Evolutionary conservation across 108 stramenopile species (phyloP).

Genomic region (Discostella pseudostelligera): DNA sequence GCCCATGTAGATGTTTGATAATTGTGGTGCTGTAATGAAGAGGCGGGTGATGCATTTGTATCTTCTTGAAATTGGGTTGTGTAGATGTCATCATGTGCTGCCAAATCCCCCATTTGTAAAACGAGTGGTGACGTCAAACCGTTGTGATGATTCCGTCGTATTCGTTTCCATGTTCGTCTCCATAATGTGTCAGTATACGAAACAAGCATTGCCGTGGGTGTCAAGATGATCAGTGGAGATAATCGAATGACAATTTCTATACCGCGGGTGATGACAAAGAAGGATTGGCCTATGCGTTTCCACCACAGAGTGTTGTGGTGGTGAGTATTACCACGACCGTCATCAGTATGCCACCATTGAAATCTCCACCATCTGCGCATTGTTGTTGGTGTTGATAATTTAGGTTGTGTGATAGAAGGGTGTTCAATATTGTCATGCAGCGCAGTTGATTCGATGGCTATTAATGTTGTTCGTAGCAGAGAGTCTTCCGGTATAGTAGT

Average conservation of each 20-base stretch:
- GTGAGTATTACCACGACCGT: too few species aligned
- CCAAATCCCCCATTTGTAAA: not conserved
- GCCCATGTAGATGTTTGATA: constrained; percentile 18
- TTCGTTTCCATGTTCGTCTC: not conserved
- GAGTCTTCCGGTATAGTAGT: too few species aligned
- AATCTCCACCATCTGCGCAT: not conserved
- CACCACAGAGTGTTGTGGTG: not conserved
- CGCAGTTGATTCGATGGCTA: too few species aligned
- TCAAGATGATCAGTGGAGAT: constrained; percentile 66
- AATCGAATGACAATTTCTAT: constrained; percentile 60
- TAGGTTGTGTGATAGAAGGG: too few species aligned
- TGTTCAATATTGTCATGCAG: too few species aligned
- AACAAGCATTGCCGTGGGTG: constrained; percentile 59
- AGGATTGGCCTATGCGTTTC: constrained; percentile 12
- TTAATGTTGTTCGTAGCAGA: too few species aligned
- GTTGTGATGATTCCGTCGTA: not conserved
- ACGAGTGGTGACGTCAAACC: too few species aligned
- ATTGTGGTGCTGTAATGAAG: not conserved
- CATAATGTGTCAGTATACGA: constrained; percentile 13
- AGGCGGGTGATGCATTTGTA: too few species aligned
- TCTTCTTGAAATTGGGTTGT: constrained; percentile 14
- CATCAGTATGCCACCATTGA: not conserved
- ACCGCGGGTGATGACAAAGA: constrained; percentile 37
- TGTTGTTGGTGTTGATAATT: not conserved
- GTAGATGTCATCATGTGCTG: not conserved